Evolutionary conservation across 2,329 filamentous ascomycete genomes (phyloP).

Genomic region (Fusarium dlaminii): DNA sequence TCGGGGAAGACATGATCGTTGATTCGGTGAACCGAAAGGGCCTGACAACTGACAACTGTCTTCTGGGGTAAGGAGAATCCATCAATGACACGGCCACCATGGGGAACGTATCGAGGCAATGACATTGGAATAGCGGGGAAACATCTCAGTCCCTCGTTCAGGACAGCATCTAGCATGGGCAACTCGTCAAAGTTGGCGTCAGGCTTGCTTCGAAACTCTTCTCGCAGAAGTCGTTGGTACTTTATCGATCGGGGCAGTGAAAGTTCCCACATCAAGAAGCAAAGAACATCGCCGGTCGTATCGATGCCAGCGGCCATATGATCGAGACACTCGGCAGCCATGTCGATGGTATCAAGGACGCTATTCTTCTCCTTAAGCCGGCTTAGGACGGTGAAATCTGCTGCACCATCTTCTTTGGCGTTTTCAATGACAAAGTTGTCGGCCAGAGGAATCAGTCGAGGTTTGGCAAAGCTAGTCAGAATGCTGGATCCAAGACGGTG

Average conservation of each 20-base stretch:
- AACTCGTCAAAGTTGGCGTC: slow-evolving; percentile 58
- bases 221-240: slow-evolving; percentile 62
- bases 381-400: slow-evolving; percentile 66
- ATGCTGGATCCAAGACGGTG: slow-evolving; percentile 58
- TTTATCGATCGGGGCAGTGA: slow-evolving; percentile 65
- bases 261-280: slow-evolving; percentile 77
- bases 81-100: slow-evolving; percentile 64
- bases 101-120: slow-evolving; percentile 67
- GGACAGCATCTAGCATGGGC: slow-evolving; percentile 69
- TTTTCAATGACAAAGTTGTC: slow-evolving; percentile 67
- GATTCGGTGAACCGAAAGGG: slow-evolving; percentile 67
- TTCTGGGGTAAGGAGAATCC: slow-evolving; percentile 62
- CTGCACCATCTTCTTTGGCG: slow-evolving; percentile 55
- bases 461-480: slow-evolving; percentile 60
- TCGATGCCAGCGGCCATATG: slow-evolving; percentile 79
- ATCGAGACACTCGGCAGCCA: slow-evolving; percentile 75
- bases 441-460: slow-evolving; percentile 66
- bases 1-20: slow-evolving; percentile 77
- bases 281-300: slow-evolving; percentile 74
- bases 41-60: slow-evolving; percentile 69
- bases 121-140: slow-evolving; percentile 75
- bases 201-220: slow-evolving; percentile 59
- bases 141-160: slow-evolving; percentile 69
- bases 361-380: slow-evolving; percentile 63
- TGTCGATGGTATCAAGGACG: slow-evolving; percentile 61